Evolutionary conservation across 176 grass and related monocot genomes (phyloP).

Genomic region (Aechmea fasciata): DNA sequence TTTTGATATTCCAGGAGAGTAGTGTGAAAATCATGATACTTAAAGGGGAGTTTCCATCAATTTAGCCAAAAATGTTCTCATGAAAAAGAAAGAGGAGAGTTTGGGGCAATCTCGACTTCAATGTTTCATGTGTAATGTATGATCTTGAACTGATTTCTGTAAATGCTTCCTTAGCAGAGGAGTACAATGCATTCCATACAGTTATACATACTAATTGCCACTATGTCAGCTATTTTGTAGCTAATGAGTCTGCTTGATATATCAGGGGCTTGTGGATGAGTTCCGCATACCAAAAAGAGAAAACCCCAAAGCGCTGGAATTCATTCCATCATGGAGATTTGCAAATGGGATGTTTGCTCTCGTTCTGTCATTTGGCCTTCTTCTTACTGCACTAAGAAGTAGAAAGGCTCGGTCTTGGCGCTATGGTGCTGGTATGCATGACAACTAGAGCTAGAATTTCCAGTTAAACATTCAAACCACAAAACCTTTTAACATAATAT

Average conservation of each 20-base stretch:
- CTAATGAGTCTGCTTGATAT: not conserved
- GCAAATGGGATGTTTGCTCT: constrained; percentile 96
- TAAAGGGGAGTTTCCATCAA: no score
- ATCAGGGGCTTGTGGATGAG: constrained; percentile 80
- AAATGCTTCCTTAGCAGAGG: no score
- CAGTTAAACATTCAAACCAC: not conserved
- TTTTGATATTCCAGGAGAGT: no score
- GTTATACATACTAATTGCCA: not conserved
- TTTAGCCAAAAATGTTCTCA: no score
- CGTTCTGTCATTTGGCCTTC: constrained; percentile 82
- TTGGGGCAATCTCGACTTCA: not conserved
- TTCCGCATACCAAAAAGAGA: constrained; percentile 73
- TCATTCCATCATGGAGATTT: constrained; percentile 70
- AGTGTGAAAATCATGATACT: no score
- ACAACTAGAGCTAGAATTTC: not conserved
- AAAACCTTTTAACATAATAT: no score
- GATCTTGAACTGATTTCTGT: not conserved
- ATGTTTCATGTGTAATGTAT: not conserved
- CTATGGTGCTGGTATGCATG: constrained; percentile 64
- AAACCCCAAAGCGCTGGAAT: constrained; percentile 44
- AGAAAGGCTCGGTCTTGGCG: constrained; percentile 98
- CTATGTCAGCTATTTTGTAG: not conserved
- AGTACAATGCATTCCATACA: no score
- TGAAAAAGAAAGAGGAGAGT: no score
- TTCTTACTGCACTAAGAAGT: constrained; percentile 78